Evolutionary conservation across 2,329 filamentous ascomycete species (phyloP).

Genomic region (Stachybotrys echinatus): DNA sequence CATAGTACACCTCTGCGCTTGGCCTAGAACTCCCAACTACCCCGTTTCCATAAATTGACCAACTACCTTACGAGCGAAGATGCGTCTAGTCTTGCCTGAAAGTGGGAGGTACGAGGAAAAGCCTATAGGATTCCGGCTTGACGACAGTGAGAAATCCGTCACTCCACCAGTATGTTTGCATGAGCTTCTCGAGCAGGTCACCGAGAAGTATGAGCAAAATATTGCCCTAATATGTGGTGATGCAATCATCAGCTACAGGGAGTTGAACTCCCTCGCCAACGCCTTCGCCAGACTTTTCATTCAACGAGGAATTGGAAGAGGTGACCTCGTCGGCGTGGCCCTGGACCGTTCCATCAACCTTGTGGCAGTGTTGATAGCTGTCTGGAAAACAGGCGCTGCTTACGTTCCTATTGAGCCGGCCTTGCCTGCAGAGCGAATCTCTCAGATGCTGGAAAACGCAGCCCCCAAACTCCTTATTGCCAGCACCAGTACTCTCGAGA

Average conservation of each 20-base stretch:
- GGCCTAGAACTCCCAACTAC: too few relatives aligned
- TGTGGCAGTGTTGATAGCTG: constrained; percentile 9
- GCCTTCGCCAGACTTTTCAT: constrained; percentile 4
- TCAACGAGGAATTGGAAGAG: constrained; percentile 3
- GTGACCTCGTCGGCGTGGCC: constrained; percentile 8
- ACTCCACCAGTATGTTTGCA: background rate
- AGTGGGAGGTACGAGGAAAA: background rate
- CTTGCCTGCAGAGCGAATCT: constrained; percentile 9
- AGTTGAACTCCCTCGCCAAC: constrained; percentile 6
- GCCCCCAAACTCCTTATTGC: constrained; percentile 8
- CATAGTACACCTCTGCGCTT: too few relatives aligned
- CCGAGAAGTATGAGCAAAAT: constrained; percentile 1
- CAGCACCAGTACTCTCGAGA: background rate
- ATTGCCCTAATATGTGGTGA: constrained; percentile 7
- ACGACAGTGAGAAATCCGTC: background rate
- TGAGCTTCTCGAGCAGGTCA: constrained; percentile 4
- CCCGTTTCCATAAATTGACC: too few relatives aligned
- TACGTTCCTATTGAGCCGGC: constrained; percentile 11
- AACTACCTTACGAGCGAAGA: too few relatives aligned
- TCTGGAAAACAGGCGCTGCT: constrained; percentile 10
- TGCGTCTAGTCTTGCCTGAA: background rate
- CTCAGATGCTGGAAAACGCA: constrained; percentile 10
- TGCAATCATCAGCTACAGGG: constrained; percentile 2
- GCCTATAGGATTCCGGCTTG: too few relatives aligned
- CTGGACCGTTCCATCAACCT: constrained; percentile 10